Percentiles rank a stretch among this genome's conserved stretches.
Conservation (phyloP, 2,329 filamentous ascomycete genomes). For the Neopestalotiopsis rosae region DNA sequence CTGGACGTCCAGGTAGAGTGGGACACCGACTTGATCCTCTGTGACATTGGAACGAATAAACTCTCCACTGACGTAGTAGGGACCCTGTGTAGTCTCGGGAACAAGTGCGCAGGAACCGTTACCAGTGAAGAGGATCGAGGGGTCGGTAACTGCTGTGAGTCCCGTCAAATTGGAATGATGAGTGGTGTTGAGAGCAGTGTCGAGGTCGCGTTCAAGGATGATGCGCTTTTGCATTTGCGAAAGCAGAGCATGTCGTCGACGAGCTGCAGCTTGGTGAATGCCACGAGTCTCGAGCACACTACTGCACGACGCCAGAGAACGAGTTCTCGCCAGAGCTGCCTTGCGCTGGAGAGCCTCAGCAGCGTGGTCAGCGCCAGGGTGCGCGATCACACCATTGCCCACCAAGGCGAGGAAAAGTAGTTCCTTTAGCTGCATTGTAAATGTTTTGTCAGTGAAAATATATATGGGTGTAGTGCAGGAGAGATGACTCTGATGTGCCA, state of each 20-base stretch:
- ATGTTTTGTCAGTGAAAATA: no score
- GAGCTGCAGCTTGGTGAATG: slow-evolving; percentile 33
- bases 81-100: slow-evolving; percentile 34
- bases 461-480: not conserved
- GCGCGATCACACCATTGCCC: not conserved
- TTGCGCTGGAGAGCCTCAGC: slow-evolving; percentile 14
- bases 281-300: slow-evolving; percentile 37
- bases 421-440: not conserved
- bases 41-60: slow-evolving; percentile 42
- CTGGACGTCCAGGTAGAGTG: slow-evolving; percentile 45
- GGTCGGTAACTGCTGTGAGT: slow-evolving; percentile 39
- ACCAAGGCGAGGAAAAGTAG: slow-evolving; percentile 5
- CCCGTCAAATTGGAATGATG: slow-evolving; percentile 33
- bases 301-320: slow-evolving; percentile 36
- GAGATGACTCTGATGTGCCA: not conserved
- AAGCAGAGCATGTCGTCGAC: slow-evolving; percentile 36
- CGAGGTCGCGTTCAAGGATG: slow-evolving; percentile 35
- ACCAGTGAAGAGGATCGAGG: slow-evolving; percentile 36
- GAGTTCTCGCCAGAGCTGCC: slow-evolving; percentile 14
- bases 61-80: slow-evolving; percentile 40
- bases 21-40: slow-evolving; percentile 41
- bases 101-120: slow-evolving; percentile 35
- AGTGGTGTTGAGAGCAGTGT: slow-evolving; percentile 32
- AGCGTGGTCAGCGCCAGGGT: slow-evolving; percentile 18
- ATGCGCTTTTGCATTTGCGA: slow-evolving; percentile 34